Percentiles rank a stretch among this genome's conserved stretches.
Conservation (phyloP, 441 rosid species). For the Dalechampia spathulata region DNA sequence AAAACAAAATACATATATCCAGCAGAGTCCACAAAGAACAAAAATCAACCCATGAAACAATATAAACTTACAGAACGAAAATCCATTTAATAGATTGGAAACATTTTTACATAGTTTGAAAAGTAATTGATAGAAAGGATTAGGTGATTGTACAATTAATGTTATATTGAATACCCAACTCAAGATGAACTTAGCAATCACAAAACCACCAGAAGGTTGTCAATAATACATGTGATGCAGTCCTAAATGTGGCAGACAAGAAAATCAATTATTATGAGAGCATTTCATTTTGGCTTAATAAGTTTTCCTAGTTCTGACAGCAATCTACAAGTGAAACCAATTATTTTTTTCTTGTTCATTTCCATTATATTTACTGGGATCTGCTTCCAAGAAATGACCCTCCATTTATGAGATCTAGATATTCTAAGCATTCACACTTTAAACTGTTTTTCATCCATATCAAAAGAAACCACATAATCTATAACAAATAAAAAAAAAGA, state of each 20-base stretch:
- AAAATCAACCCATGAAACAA: background rate
- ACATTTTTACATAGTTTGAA: background rate
- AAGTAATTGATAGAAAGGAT: background rate
- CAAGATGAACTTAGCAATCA: background rate
- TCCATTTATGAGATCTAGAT: background rate
- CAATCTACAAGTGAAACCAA: background rate
- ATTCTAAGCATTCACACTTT: slow-evolving; percentile 5
- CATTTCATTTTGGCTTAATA: background rate
- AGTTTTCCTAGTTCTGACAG: background rate
- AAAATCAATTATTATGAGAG: background rate
- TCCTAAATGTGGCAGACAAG: background rate
- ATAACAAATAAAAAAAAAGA: background rate
- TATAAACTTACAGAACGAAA: no score
- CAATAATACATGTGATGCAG: no score
- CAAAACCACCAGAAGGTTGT: background rate
- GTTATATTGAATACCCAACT: background rate
- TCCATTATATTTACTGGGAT: background rate
- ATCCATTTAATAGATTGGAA: no score
- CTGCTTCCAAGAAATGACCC: background rate
- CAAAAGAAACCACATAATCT: background rate
- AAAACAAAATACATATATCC: background rate
- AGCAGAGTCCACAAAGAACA: background rate
- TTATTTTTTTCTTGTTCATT: background rate
- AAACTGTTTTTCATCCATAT: background rate
- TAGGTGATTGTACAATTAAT: background rate